Evolutionary conservation across 2,329 filamentous ascomycete species (phyloP).

Genomic region (Ophiostoma sp.): DNA sequence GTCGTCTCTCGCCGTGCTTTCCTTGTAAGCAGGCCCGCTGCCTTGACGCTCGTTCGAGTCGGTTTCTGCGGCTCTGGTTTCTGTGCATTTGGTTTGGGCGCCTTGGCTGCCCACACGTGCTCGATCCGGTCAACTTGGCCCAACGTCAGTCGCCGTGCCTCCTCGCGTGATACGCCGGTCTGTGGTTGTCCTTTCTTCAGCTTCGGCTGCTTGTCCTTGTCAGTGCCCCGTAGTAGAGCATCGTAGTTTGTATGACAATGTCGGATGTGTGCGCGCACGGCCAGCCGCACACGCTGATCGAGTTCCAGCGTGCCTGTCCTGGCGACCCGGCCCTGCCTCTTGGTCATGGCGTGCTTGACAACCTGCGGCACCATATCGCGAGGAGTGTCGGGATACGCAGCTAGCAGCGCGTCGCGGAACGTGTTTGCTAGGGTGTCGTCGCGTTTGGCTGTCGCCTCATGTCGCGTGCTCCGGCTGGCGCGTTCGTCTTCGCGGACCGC

Average conservation of each 20-base stretch:
- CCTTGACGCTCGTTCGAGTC: background rate
- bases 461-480: slow-evolving; percentile 33
- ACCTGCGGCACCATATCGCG: slow-evolving; percentile 33
- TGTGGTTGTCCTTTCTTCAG: background rate
- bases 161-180: slow-evolving; percentile 15
- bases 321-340: slow-evolving; percentile 45
- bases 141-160: slow-evolving; percentile 27
- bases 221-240: slow-evolving; percentile 30
- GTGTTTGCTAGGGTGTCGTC: slow-evolving; percentile 34
- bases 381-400: slow-evolving; percentile 40
- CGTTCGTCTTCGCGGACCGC: slow-evolving; percentile 31
- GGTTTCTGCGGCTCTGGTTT: background rate
- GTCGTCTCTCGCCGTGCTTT: background rate
- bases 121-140: slow-evolving; percentile 17
- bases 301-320: slow-evolving; percentile 38
- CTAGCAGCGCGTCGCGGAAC: slow-evolving; percentile 35
- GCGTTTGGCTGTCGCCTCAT: slow-evolving; percentile 32
- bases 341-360: slow-evolving; percentile 37
- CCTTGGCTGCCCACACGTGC: slow-evolving; percentile 14
- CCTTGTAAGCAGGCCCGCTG: background rate
- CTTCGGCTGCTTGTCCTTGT: slow-evolving; percentile 5
- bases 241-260: slow-evolving; percentile 47
- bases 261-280: slow-evolving; percentile 45
- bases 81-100: background rate
- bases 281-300: slow-evolving; percentile 39